Evolutionary conservation across 2,329 filamentous ascomycete genomes (phyloP), one percentile per base, ranked within the genome.

Genomic region (Rutstroemia sp.): DNA sequence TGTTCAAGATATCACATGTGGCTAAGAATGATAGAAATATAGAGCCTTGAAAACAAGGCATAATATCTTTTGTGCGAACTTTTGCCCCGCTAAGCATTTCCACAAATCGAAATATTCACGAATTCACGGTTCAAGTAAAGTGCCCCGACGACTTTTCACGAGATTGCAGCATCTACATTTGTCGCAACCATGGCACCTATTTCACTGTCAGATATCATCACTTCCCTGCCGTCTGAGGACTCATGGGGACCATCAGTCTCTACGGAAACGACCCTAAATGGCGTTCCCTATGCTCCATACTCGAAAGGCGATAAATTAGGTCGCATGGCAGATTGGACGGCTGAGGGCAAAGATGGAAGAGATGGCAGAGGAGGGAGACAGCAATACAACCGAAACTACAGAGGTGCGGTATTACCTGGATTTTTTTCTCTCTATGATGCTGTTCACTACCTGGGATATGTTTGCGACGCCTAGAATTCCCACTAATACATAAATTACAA

Each of bases 271-370:
- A 96, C 89, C 61, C 82, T 97, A 68, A 86, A 95, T 71, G 94
- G 94, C 71, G 90, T 97, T 50, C 94, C 94, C 41, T 99, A 96
- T 74, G 94, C 94, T 67, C 94, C 94, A 60, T 99, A 94, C 79
- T 96, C 92, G 65, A 99, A 99, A 77, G 91, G 90, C 72, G 94
- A 99, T 79, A 97, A 96, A 81, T 80, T 99, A 59, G 94, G 94
- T 70, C 92, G 94, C 73, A 97, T 99, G 92, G 94, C 94, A 60
- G 94, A 99, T 79, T 99, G 94, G 94, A 95, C 92, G 18, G 71
- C 85, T 49, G 94, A 96, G 71, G 85, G 88, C 72, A 96, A 96
- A 76, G 90, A 94, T 65, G 77, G 80, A 59, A 79, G 91, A 69
- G 82, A 86, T 66, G 77, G 79, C 50, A 79, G 84, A 59, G 87